A percentile compares a stretch with the other conserved stretches of the same genome.
phyloP scores from a whole-genome alignment of 2,329 filamentous ascomycete genomes.

The Teratosphaeria zuluensis region DNA sequence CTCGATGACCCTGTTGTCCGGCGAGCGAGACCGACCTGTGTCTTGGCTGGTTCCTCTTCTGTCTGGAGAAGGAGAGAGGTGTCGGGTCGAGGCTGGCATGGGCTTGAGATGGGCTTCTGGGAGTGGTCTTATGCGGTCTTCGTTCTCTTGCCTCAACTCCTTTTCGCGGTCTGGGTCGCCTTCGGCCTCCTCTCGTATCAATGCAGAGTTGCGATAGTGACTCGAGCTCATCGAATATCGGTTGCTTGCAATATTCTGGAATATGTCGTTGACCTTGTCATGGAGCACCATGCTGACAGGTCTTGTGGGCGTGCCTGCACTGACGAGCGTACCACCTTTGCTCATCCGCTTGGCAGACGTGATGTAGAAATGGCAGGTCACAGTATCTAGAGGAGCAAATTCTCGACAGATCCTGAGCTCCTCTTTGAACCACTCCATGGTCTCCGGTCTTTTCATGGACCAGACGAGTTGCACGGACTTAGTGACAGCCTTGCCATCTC shows the following conservation, averaged over 20 bases:
- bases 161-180: conserved; percentile 71
- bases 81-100: conserved; percentile 14
- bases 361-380: conserved; percentile 91
- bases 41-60: conserved; percentile 26
- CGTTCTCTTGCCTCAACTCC: conserved; percentile 69
- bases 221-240: conserved; percentile 34
- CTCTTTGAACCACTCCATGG: conserved; percentile 96
- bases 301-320: conserved; percentile 40
- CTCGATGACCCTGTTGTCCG: conserved; percentile 4
- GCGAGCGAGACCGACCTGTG: conserved; percentile 3
- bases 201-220: conserved; percentile 59
- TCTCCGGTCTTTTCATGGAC: conserved; percentile 82
- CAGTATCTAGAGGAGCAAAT: conserved; percentile 74
- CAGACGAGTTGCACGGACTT: conserved; percentile 87
- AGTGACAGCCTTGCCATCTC: conserved; percentile 87
- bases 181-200: conserved; percentile 72
- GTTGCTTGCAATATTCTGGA: conserved; percentile 77
- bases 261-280: conserved; percentile 78
- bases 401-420: conserved; percentile 87
- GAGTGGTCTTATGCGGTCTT: conserved; percentile 75
- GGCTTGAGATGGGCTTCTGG: conserved; percentile 45
- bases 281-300: conserved; percentile 69
- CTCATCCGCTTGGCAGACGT: conserved; percentile 59
- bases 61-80: conserved; percentile 12
- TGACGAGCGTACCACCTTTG: conserved; percentile 41